Conservation (phyloP, 441 rosid genomes). For the Aquilaria agallochum region DNA sequence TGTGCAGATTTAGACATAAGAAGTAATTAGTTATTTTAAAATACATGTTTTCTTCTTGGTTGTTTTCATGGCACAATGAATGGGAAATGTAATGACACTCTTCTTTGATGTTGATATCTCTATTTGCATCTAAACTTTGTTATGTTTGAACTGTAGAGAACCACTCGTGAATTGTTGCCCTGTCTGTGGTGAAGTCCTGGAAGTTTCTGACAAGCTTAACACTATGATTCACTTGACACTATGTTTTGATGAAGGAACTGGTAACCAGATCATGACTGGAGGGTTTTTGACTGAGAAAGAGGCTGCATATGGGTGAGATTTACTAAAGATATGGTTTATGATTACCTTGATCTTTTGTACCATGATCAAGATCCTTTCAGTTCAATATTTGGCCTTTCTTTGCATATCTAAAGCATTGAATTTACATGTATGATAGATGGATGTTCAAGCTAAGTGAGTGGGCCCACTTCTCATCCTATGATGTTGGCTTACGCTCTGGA, state of each 20-base stretch:
- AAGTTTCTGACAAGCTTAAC: slow-evolving; percentile 68
- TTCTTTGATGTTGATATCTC: too few relatives aligned
- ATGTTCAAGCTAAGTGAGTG: slow-evolving; percentile 93
- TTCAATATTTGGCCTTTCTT: neutral
- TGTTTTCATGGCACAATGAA: too few relatives aligned
- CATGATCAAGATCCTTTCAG: slow-evolving; percentile 1
- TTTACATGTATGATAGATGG: slow-evolving; percentile 51
- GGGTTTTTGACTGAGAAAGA: slow-evolving; percentile 95
- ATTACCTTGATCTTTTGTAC: slow-evolving; percentile 6
- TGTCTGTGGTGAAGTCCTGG: slow-evolving; percentile 80
- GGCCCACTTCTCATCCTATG: slow-evolving; percentile 84
- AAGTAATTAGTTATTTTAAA: too few relatives aligned
- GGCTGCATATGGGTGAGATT: slow-evolving; percentile 81
- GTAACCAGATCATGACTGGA: slow-evolving; percentile 91
- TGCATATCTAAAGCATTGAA: slow-evolving; percentile 3
- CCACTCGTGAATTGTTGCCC: slow-evolving; percentile 83
- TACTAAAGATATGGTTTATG: neutral
- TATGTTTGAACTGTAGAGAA: slow-evolving; percentile 44
- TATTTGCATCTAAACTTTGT: too few relatives aligned
- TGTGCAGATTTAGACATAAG: too few relatives aligned
- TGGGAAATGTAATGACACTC: too few relatives aligned
- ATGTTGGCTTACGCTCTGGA: slow-evolving; percentile 81
- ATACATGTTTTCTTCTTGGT: too few relatives aligned
- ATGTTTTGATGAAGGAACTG: slow-evolving; percentile 95
- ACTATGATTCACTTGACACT: slow-evolving; percentile 84